phyloP scores from a whole-genome alignment of 1,284 basidiomycete genomes.

The Mycena citricolor region DNA sequence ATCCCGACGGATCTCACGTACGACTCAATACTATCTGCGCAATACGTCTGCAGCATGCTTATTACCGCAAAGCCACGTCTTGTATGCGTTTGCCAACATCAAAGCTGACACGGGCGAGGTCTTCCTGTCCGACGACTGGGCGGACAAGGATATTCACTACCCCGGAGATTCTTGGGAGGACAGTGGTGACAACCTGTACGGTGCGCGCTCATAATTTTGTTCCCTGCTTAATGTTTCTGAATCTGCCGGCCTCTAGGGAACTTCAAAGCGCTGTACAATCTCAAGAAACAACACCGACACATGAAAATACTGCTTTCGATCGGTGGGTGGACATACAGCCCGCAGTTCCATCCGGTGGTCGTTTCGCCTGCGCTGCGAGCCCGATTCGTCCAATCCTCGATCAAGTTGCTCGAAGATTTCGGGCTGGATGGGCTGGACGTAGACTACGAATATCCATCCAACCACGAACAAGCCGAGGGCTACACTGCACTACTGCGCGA shows the following conservation, averaged over 20 bases:
- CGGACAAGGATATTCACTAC: slow-evolving; percentile 89
- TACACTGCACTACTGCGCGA: slow-evolving; percentile 74
- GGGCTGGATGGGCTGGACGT: slow-evolving; percentile 75
- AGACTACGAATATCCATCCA: slow-evolving; percentile 84
- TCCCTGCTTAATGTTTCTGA: background rate
- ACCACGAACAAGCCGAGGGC: slow-evolving; percentile 68
- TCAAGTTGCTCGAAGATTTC: slow-evolving; percentile 81
- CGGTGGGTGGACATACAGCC: slow-evolving; percentile 86
- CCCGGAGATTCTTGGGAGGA: slow-evolving; percentile 88
- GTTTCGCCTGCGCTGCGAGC: slow-evolving; percentile 59
- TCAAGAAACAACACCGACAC: slow-evolving; percentile 86
- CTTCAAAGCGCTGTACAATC: slow-evolving; percentile 86
- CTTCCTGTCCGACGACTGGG: slow-evolving; percentile 87
- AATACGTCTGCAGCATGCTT: slow-evolving; percentile 12
- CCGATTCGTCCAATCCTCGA: slow-evolving; percentile 77
- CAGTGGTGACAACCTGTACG: slow-evolving; percentile 81
- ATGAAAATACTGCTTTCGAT: slow-evolving; percentile 86
- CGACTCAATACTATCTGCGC: slow-evolving; percentile 26
- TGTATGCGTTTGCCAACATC: slow-evolving; percentile 91
- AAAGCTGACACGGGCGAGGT: slow-evolving; percentile 82
- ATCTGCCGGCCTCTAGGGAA: slow-evolving; percentile 66
- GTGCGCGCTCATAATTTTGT: background rate
- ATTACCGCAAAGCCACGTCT: slow-evolving; percentile 60
- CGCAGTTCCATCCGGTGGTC: slow-evolving; percentile 67
- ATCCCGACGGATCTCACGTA: slow-evolving; percentile 89